Conservation (phyloP, 2,329 filamentous ascomycete genomes). For the Stagonosporopsis tanaceti region DNA sequence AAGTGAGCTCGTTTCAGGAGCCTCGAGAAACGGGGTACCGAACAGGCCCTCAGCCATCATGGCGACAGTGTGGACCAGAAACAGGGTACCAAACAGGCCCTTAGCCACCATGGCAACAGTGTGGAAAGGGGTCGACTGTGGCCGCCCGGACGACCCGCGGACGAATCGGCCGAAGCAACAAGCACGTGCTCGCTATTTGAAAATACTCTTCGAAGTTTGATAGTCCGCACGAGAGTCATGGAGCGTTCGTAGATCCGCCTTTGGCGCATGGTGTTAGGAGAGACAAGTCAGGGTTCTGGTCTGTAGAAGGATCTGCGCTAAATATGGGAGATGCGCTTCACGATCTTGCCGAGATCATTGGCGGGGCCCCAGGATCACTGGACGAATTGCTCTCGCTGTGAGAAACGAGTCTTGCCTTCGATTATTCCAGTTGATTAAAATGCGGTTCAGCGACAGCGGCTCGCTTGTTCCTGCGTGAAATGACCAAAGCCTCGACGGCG, state of each 20-base stretch:
- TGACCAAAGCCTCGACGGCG: constrained; percentile 13
- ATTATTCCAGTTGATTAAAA: neutral
- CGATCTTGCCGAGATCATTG: constrained; percentile 8
- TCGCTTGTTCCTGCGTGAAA: constrained; percentile 13
- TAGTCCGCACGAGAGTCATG: constrained; percentile 10
- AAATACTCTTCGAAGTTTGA: neutral
- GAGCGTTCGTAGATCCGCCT: neutral
- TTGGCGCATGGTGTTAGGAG: neutral
- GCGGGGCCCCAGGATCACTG: neutral
- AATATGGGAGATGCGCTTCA: constrained; percentile 5
- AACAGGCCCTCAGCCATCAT: too few relatives aligned
- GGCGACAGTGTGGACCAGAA: too few relatives aligned
- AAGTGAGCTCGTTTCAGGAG: too few relatives aligned
- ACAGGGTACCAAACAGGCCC: too few relatives aligned
- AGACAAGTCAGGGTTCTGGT: neutral
- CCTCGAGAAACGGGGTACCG: too few relatives aligned
- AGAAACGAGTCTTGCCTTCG: neutral
- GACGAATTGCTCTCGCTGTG: neutral
- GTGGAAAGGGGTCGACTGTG: neutral
- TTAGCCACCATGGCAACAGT: neutral
- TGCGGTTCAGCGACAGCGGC: neutral
- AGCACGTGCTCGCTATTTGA: neutral
- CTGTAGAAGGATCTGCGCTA: constrained; percentile 13
- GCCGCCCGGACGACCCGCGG: neutral
- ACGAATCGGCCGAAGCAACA: neutral